phyloP scores from a whole-genome alignment of 2,329 filamentous ascomycete genomes.

The Stagonosporopsis cucurbitacearum region DNA sequence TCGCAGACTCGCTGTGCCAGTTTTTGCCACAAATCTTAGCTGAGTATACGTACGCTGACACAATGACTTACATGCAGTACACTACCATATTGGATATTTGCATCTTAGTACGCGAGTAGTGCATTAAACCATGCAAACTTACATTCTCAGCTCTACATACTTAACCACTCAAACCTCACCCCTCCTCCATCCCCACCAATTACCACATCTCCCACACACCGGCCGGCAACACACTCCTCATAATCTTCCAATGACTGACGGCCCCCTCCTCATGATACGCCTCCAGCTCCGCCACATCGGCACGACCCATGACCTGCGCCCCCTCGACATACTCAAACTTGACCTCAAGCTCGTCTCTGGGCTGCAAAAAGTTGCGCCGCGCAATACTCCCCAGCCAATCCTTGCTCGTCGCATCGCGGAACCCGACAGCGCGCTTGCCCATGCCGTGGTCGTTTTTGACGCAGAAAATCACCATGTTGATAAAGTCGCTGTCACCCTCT shows the following conservation, averaged over 20 bases:
- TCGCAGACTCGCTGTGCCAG: too few relatives aligned
- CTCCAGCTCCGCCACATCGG: slow-evolving; percentile 70
- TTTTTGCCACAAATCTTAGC: too few relatives aligned
- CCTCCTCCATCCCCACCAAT: neutral
- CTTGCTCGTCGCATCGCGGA: slow-evolving; percentile 67
- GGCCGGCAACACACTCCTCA: slow-evolving; percentile 81
- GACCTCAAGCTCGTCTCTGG: slow-evolving; percentile 71
- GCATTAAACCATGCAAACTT: neutral
- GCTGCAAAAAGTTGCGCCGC: slow-evolving; percentile 72
- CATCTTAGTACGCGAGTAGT: too few relatives aligned
- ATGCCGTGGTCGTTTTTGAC: slow-evolving; percentile 62
- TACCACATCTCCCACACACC: slow-evolving; percentile 89
- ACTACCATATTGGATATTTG: too few relatives aligned
- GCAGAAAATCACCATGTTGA: slow-evolving; percentile 97
- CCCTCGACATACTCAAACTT: slow-evolving; percentile 45
- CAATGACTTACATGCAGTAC: too few relatives aligned
- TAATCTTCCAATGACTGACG: slow-evolving; percentile 86
- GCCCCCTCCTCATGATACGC: slow-evolving; percentile 79
- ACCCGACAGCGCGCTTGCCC: slow-evolving; percentile 59
- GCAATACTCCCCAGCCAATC: slow-evolving; percentile 78
- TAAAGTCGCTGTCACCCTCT: slow-evolving; percentile 68
- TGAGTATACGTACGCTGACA: too few relatives aligned
- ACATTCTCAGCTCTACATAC: neutral
- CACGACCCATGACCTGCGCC: slow-evolving; percentile 64
- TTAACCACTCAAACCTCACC: neutral